Evolutionary conservation across 148 eudicot species (phyloP), one percentile per base, ranked within the genome.

Genomic region (Vaccinium darrowii): DNA sequence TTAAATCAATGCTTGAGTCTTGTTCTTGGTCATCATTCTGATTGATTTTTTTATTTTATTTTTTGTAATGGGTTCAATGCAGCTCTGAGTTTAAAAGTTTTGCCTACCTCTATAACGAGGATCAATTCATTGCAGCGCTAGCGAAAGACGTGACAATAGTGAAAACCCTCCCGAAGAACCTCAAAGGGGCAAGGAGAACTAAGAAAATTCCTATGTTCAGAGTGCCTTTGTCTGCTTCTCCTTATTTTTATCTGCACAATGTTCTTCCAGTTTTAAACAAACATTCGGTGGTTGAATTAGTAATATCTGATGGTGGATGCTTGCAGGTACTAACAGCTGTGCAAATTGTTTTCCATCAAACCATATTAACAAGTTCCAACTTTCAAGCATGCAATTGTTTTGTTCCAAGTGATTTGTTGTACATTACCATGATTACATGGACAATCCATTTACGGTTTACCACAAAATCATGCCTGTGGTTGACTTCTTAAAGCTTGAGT

Each of bases 1-100:
- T 73, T 80, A 51, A 11, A 43, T 36, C 50, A 25, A 73, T 14
- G 49, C 43, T 57, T 82, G 69, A 49, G 33, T 65, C 52, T 62
- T 50, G 47, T 82, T 23, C 49, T 16, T 51, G 12, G 19, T 56
- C 50, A 8, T 76, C 80, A 5, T 47, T 73, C 19, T 75, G n/a
- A 33, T 76, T 60, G 50, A 23, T 56, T 77, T 23, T 33, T 33
- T 33, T 33, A 33, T 33, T 33, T 2, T 36, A 36, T 36, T 8
- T 79, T 82, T 43, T 75, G 19, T 75, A 4, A 10, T 54, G 56
- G 50, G 19, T 83, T 86, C 36, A 27, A 54, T 90, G 91, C 97
- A 96, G 99, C 85, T 89, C 94, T 63, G 87, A 94, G 85, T 96
- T 94, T 84, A 94, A 96, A 90, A 96, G 99, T 87, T 95, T 96